Conservation (phyloP, 1,284 basidiomycete genomes). For the Heterobasidion parviporum region DNA sequence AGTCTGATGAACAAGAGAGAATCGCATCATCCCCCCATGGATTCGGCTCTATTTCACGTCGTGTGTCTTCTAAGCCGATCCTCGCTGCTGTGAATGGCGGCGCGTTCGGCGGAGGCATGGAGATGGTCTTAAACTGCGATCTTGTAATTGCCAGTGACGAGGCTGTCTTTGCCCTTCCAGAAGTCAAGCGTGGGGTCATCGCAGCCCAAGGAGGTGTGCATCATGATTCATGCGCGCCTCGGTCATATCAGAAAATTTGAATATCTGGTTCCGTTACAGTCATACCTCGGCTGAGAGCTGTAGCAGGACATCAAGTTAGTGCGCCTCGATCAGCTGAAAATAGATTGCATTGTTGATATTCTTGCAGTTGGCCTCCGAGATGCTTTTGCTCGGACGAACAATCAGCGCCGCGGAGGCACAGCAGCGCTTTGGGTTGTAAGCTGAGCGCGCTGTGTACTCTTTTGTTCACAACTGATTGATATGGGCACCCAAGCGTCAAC, state of each 20-base stretch:
- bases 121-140: conserved; percentile 78
- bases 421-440: conserved; percentile 69
- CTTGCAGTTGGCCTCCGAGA: conserved; percentile 63
- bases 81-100: conserved; percentile 80
- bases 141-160: conserved; percentile 69
- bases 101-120: conserved; percentile 75
- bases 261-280: conserved; percentile 24
- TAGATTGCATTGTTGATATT: neutral
- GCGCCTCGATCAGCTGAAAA: neutral
- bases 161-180: conserved; percentile 71
- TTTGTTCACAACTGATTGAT: neutral
- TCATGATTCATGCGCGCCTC: neutral
- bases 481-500: conserved; percentile 46
- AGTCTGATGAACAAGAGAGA: conserved; percentile 33
- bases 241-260: neutral
- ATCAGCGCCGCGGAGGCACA: conserved; percentile 64
- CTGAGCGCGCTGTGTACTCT: conserved; percentile 7
- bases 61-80: conserved; percentile 65
- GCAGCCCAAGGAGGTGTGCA: conserved; percentile 66
- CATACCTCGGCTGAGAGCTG: conserved; percentile 55
- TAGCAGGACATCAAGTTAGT: conserved; percentile 61
- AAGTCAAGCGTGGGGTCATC: conserved; percentile 75
- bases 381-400: conserved; percentile 65
- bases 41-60: conserved; percentile 70
- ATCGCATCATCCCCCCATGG: conserved; percentile 43